Conservation (phyloP, 192 early-diverging fungal species). For the Allomyces arbusculus region DNA sequence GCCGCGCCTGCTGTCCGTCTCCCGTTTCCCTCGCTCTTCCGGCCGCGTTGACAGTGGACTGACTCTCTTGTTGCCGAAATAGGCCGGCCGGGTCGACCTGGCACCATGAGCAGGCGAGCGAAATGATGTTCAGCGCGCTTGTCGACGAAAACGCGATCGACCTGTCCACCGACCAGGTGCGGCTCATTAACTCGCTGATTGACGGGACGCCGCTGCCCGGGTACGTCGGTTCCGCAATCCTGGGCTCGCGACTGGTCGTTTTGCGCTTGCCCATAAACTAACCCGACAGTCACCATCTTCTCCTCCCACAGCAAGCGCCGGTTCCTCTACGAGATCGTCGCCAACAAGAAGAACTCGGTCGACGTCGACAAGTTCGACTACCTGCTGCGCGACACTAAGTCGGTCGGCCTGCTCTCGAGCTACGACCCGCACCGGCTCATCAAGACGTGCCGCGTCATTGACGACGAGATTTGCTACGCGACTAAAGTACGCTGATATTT, state of each 20-base stretch:
- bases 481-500: constrained; percentile 26
- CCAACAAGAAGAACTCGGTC: constrained; percentile 79
- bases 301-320: constrained; percentile 6
- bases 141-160: constrained; percentile 53
- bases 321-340: constrained; percentile 90
- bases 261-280: background rate
- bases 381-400: constrained; percentile 30
- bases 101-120: constrained; percentile 59
- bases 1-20: constrained; percentile 17
- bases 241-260: constrained; percentile 24
- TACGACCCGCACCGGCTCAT: constrained; percentile 42
- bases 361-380: constrained; percentile 91
- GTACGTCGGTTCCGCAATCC: background rate
- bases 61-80: background rate
- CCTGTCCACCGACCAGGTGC: constrained; percentile 30
- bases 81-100: constrained; percentile 24
- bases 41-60: background rate
- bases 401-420: background rate
- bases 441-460: constrained; percentile 61
- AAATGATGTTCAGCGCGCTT: constrained; percentile 67
- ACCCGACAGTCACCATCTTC: background rate
- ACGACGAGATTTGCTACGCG: constrained; percentile 74
- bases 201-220: constrained; percentile 20
- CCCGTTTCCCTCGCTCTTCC: background rate
- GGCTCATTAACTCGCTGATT: constrained; percentile 54